Evolutionary conservation across 2,329 filamentous ascomycete genomes (phyloP).

Genomic region (Ophiocordyceps robertsii): DNA sequence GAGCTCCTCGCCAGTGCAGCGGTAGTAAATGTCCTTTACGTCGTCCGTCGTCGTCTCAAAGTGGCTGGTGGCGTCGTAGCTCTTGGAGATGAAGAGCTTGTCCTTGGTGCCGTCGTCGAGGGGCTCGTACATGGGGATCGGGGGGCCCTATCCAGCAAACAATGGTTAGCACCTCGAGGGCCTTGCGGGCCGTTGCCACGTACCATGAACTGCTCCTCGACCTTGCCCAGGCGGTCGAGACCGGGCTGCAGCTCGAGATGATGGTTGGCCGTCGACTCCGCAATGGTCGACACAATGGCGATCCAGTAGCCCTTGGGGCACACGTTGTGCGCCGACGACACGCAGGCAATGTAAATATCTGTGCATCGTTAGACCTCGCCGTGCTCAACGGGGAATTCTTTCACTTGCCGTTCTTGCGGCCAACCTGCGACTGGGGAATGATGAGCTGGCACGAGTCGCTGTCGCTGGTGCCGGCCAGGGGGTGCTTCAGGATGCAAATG

Average conservation of each 20-base stretch:
- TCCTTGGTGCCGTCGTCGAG: constrained; percentile 69
- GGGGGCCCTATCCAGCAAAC: constrained; percentile 45
- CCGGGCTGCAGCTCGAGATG: constrained; percentile 89
- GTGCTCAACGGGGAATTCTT: background rate
- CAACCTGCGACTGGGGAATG: constrained; percentile 94
- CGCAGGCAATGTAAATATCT: constrained; percentile 96
- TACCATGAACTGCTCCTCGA: constrained; percentile 96
- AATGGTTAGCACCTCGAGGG: background rate
- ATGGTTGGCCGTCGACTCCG: constrained; percentile 83
- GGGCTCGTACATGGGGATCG: constrained; percentile 90
- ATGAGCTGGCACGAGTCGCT: constrained; percentile 88
- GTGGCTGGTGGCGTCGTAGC: constrained; percentile 94
- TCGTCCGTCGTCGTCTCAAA: constrained; percentile 90
- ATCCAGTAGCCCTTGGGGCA: constrained; percentile 99
- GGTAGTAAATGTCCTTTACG: constrained; percentile 82
- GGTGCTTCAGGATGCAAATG: constrained; percentile 95
- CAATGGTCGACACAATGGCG: constrained; percentile 94
- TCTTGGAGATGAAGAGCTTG: constrained; percentile 96
- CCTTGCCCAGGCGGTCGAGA: constrained; percentile 79
- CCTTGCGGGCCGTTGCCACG: constrained; percentile 7
- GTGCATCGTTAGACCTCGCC: background rate
- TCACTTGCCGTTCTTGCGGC: constrained; percentile 80
- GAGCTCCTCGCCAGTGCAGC: constrained; percentile 72
- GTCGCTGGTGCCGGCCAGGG: constrained; percentile 77
- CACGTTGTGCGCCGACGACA: constrained; percentile 92